A percentile compares a stretch with the other conserved stretches of the same genome.
These are phyloP conservation scores for Daldinia concentrica DNA, from an alignment of 495 filamentous ascomycete species.

Conservation along the genomic window DNA sequence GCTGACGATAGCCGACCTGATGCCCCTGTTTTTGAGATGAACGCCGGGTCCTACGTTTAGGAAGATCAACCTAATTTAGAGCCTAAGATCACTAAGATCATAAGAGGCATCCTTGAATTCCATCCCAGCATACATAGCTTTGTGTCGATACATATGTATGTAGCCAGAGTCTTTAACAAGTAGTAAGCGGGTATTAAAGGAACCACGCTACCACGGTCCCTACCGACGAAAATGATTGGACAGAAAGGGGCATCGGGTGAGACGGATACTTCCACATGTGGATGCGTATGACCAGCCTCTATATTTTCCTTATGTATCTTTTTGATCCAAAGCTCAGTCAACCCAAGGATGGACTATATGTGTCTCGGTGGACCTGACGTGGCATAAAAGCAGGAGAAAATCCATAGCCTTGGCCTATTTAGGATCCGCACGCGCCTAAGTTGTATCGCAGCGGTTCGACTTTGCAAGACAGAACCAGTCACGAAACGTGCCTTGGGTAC, in stretches of 20 bases:
- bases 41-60: not conserved
- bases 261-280: slow-evolving; percentile 41
- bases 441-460: slow-evolving; percentile 34
- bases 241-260: slow-evolving; percentile 23
- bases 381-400: slow-evolving; percentile 23
- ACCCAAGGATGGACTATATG: slow-evolving; percentile 6
- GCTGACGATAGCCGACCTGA: slow-evolving; percentile 5
- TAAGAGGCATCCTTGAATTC: slow-evolving; percentile 2
- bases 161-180: not conserved
- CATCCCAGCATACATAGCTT: not conserved
- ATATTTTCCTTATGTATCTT: slow-evolving; percentile 17
- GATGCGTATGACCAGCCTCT: slow-evolving; percentile 35
- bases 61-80: slow-evolving; percentile 30
- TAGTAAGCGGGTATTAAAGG: slow-evolving; percentile 22
- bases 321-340: slow-evolving; percentile 3
- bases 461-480: slow-evolving; percentile 19
- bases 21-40: not conserved
- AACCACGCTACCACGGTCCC: slow-evolving; percentile 16
- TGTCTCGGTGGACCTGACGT: slow-evolving; percentile 25
- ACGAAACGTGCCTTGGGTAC: slow-evolving; percentile 25
- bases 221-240: slow-evolving; percentile 24
- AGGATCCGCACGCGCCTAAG: slow-evolving; percentile 33
- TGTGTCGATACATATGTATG: no score
- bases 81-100: slow-evolving; percentile 4
- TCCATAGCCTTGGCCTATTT: slow-evolving; percentile 10